These are phyloP conservation scores for Phytophthora sp. DNA, from an alignment of 352 stramenopile genomes.

Conservation along the genomic window DNA sequence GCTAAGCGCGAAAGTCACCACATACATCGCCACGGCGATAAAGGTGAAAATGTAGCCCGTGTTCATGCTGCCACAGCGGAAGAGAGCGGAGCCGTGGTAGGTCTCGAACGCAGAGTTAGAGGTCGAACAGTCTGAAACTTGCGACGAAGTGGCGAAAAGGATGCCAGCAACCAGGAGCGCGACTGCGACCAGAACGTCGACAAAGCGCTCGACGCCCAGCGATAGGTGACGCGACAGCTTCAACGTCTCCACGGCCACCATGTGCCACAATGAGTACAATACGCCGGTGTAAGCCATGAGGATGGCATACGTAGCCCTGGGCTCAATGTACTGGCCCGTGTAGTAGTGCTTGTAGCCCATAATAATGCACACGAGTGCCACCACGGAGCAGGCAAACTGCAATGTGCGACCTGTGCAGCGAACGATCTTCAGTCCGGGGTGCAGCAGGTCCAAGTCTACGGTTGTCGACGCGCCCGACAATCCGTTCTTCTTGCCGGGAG, in stretches of 20 bases:
- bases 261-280: conserved; percentile 44
- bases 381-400: conserved; percentile 31
- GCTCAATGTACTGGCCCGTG: conserved; percentile 40
- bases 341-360: conserved; percentile 44
- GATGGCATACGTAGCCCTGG: conserved; percentile 37
- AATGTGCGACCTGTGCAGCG: conserved; percentile 23
- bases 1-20: conserved; percentile 40
- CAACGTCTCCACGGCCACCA: conserved; percentile 37
- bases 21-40: conserved; percentile 37
- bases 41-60: conserved; percentile 47
- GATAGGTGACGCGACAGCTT: conserved; percentile 34
- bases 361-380: conserved; percentile 26
- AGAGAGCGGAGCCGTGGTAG: conserved; percentile 38
- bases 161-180: conserved; percentile 33
- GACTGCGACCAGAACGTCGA: conserved; percentile 33
- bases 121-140: conserved; percentile 30
- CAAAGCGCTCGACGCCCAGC: conserved; percentile 31
- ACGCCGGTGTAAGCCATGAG: conserved; percentile 38
- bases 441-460: conserved; percentile 20
- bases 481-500: conserved; percentile 6
- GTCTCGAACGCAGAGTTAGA: conserved; percentile 28
- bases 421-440: conserved; percentile 20
- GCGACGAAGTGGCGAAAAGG: conserved; percentile 27
- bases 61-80: conserved; percentile 53
- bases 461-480: too few species aligned